Evolutionary conservation across 345 rosid genomes (phyloP), one percentile per base, ranked within the genome.

Genomic region (Microcos paniculata): DNA sequence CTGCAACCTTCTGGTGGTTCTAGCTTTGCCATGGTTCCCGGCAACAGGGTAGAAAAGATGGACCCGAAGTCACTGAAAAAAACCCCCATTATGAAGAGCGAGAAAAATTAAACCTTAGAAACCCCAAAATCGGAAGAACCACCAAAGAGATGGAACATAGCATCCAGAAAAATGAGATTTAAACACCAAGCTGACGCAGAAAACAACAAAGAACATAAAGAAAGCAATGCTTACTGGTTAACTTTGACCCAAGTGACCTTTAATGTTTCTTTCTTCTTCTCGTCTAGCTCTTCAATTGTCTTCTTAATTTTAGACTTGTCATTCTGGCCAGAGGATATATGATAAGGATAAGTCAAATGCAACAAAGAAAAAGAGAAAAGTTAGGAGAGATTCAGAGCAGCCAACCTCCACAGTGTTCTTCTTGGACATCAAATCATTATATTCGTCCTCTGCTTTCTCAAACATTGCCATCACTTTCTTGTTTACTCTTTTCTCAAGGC

Each of bases 401-500:
- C 83, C 70, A 74, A 94, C 98, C 98, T 94, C 98, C 53, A 94
- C 90, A 64, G 89, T 94, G 84, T 84, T 93, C 75, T 94, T 94
- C 90, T 91, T 92, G 31, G 93, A 85, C 76, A 88, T 86, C 83
- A 94, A 83, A 76, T 90, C 95, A 80, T 88, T 89, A 80, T 91
- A 92, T 76, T 94, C 98, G 81, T 94, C 99, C 76, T 96, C 99
- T 68, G 99, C 99, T 82, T 96, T 96, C 88, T 96, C 99, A 65
- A 96, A 96, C 98, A 96, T 93, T 1, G 95, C 89, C 97, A 93
- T 96, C 46, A 93, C 99, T 82, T 93, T 96, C 91, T 96, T 96
- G 84, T 96, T 93, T 65, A 96, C 98, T 84, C 98, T 90, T 82
- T 92, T 96, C 80, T 92, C 98, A 8, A 91, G 92, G 56, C 98